These are phyloP conservation scores for Oryza meridionalis DNA, from an alignment of 176 grass and related monocot genomes.

Conservation along the genomic window DNA sequence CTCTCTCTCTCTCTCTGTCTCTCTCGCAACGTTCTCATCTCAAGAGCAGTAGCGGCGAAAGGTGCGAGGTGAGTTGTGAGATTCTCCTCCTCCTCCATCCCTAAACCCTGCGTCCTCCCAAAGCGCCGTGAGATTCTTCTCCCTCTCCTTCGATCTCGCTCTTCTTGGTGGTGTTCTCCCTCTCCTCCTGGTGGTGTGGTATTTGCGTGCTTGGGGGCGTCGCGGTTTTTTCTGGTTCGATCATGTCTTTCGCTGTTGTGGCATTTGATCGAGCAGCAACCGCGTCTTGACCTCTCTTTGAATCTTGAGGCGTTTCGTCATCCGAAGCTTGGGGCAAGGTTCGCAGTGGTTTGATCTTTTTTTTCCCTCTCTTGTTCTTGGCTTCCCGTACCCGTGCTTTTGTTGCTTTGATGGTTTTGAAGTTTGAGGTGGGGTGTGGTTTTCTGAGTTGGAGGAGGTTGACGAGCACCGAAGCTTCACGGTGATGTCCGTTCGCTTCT, in stretches of 20 bases:
- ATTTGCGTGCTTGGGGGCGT: neutral
- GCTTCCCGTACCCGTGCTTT: too few relatives aligned
- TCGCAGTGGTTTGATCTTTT: neutral
- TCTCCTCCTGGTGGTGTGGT: neutral
- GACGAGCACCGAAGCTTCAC: neutral
- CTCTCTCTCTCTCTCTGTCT: neutral
- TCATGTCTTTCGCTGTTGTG: neutral
- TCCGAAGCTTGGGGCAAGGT: neutral
- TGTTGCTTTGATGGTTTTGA: neutral
- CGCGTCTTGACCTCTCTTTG: neutral
- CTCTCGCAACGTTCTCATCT: neutral
- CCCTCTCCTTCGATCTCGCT: neutral
- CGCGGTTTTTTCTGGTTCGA: neutral
- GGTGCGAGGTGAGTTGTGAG: slow-evolving; percentile 15
- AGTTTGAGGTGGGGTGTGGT: neutral
- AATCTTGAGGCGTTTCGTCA: neutral
- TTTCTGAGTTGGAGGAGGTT: neutral
- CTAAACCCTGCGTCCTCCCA: neutral
- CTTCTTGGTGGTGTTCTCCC: neutral
- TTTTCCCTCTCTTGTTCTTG: neutral
- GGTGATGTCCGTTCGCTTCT: slow-evolving; percentile 22
- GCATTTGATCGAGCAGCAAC: neutral
- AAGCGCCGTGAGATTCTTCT: neutral
- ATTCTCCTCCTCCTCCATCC: neutral
- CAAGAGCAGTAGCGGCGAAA: neutral